Base-by-base conservation (phyloP, 345 rosid species). In the Gossypium anomalum region DNA sequence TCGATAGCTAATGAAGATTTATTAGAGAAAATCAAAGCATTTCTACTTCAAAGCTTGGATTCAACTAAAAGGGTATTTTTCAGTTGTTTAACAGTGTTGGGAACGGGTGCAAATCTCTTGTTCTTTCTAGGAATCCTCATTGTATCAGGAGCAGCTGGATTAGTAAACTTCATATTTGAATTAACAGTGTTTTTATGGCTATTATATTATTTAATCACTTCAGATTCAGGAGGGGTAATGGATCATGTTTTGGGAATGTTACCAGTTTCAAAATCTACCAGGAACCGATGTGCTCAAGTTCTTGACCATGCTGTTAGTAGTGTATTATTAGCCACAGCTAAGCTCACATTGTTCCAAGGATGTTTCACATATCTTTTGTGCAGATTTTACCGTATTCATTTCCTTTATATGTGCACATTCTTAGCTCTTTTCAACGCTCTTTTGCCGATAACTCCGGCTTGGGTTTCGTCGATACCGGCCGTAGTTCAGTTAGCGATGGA, bases 171-270 rank as follows among this genome's bases (percentile, higher is more conserved):
- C 1, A 29, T 72, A 44, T 72, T 61, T 3, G 4, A 72, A 41
- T 27, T 59, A 14, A 72, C 48, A 43, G 55, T 72, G 22, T 72
- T 72, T 23, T 17, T 72, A 0, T 44, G 56, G 75, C 56, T 72
- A 7, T 22, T 72, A 22, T 58, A 58, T 58, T 72, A 59, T 34
- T n/a, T 44, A 15, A 72, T 72, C 34, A 72, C 67, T 20, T 58
- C 75, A 8, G 67, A 72, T 17, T 72, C 75, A 1, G 67, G 67
- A 7, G 67, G 75, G 12, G 75, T 60, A 14, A 58, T 60, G 64
- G 75, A 72, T 22, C 75, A 72, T 44, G 75, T 72, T 59, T 3
- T 72, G 6, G 75, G 75, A 5, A 72, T 72, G 75, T 25, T 72
- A 14, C 75, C 75, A 1, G 65, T 72, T 22, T 58, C 75, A 23